Evolutionary conservation across 192 early-diverging fungal species (phyloP).

Genomic region (Rhizophlyctis rosea): DNA sequence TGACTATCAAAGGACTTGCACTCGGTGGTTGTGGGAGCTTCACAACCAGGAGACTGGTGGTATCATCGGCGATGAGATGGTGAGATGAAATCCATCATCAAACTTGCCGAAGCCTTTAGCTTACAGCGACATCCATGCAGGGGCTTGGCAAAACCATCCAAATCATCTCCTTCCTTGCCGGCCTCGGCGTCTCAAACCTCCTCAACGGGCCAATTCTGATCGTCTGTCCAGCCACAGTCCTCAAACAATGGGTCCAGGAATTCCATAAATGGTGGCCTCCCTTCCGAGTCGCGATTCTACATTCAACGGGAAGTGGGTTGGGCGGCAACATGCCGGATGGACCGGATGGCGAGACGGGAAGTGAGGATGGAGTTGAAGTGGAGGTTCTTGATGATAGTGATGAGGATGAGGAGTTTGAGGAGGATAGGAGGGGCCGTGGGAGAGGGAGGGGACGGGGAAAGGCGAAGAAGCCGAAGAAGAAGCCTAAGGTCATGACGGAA

Average conservation of each 20-base stretch:
- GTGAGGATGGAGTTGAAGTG: slow-evolving; percentile 26
- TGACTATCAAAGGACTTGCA: slow-evolving; percentile 85
- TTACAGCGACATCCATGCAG: no score
- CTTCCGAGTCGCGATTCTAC: slow-evolving; percentile 84
- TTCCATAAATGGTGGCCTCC: slow-evolving; percentile 73
- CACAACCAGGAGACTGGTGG: slow-evolving; percentile 85
- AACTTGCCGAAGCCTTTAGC: no score
- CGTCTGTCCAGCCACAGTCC: slow-evolving; percentile 57
- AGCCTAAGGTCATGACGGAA: slow-evolving; percentile 27
- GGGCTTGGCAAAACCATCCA: slow-evolving; percentile 95
- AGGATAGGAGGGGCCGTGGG: slow-evolving; percentile 10
- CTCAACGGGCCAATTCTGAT: slow-evolving; percentile 65
- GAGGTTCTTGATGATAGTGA: slow-evolving; percentile 18
- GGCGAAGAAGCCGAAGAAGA: slow-evolving; percentile 23
- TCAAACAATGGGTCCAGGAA: slow-evolving; percentile 58
- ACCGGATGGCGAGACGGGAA: slow-evolving; percentile 20
- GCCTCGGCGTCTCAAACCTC: slow-evolving; percentile 68
- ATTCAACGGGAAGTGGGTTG: slow-evolving; percentile 80
- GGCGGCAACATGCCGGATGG: slow-evolving; percentile 18
- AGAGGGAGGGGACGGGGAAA: slow-evolving; percentile 26
- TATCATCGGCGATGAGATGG: slow-evolving; percentile 93
- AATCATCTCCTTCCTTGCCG: slow-evolving; percentile 77
- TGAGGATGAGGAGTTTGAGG: slow-evolving; percentile 24
- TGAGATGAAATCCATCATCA: no score
- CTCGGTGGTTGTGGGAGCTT: slow-evolving; percentile 86